A percentile compares a stretch with the other conserved stretches of the same genome.
Conservation (phyloP, 768 basidiomycete genomes). For the Pleurotus citrinopileatus region DNA sequence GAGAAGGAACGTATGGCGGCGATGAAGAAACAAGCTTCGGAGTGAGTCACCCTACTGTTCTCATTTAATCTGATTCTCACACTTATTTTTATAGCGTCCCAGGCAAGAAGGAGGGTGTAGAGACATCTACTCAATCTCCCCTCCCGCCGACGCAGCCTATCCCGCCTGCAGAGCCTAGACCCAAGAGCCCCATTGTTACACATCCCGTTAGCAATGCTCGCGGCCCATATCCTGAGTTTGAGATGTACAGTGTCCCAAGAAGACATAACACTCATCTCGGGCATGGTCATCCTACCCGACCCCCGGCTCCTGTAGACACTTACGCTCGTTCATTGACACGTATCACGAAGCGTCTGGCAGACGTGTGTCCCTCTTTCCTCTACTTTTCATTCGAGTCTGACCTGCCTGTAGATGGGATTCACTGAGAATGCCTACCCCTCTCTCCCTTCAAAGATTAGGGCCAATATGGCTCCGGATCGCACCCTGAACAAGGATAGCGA, state of each 20-base stretch:
- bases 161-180: conserved; percentile 9
- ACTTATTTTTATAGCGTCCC: neutral
- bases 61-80: neutral
- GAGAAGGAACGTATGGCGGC: conserved; percentile 23
- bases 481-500: conserved; percentile 51
- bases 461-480: conserved; percentile 42
- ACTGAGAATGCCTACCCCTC: conserved; percentile 53
- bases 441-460: conserved; percentile 46
- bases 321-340: conserved; percentile 41
- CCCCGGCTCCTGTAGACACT: conserved; percentile 14
- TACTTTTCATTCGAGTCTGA: conserved; percentile 4
- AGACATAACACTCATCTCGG: conserved; percentile 41
- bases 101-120: neutral
- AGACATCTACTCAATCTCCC: neutral
- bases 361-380: conserved; percentile 41
- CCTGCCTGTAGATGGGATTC: conserved; percentile 65
- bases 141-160: conserved; percentile 8
- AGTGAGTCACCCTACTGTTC: neutral
- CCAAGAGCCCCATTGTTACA: conserved; percentile 16
- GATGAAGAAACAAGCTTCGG: neutral
- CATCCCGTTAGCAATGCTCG: conserved; percentile 63
- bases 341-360: conserved; percentile 58
- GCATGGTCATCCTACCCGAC: conserved; percentile 28
- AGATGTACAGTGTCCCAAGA: conserved; percentile 58
- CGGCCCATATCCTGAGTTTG: conserved; percentile 57